Conservation (phyloP, 352 stramenopile genomes). For the Phytophthora colocasiae region DNA sequence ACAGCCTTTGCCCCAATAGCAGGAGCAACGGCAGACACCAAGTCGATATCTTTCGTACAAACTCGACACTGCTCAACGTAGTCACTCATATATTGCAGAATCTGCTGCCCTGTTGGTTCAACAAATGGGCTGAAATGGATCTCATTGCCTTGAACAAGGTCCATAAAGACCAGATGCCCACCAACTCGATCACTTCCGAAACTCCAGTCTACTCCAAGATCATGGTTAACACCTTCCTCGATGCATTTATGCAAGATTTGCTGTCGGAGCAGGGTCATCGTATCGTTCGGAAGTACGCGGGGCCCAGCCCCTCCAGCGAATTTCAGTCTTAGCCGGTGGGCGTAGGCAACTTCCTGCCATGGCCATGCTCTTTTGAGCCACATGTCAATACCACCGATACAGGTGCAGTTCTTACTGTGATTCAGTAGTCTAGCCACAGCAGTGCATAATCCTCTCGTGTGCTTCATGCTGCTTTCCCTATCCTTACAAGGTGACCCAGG, state of each 20-base stretch:
- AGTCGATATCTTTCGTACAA: background rate
- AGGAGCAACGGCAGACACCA: background rate
- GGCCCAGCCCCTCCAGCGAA: background rate
- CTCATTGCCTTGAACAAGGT: background rate
- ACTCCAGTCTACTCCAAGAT: background rate
- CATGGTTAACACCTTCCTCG: background rate
- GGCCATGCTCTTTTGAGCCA: background rate
- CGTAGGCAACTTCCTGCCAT: slow-evolving; percentile 1
- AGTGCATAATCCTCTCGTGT: background rate
- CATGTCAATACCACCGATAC: background rate
- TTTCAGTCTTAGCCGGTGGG: background rate
- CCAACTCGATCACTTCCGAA: background rate
- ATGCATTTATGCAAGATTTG: background rate
- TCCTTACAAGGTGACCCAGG: background rate
- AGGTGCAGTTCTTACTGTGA: background rate
- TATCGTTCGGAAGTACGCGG: background rate
- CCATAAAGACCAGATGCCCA: background rate
- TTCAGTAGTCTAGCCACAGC: background rate
- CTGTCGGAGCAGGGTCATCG: background rate
- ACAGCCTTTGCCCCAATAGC: background rate
- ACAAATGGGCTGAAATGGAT: background rate
- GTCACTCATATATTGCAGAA: background rate
- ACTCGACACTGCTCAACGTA: background rate
- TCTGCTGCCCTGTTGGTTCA: background rate
- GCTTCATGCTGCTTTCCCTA: background rate